Base-by-base conservation (phyloP, 2,329 filamentous ascomycete species). In the Incumbomyces delicatus region DNA sequence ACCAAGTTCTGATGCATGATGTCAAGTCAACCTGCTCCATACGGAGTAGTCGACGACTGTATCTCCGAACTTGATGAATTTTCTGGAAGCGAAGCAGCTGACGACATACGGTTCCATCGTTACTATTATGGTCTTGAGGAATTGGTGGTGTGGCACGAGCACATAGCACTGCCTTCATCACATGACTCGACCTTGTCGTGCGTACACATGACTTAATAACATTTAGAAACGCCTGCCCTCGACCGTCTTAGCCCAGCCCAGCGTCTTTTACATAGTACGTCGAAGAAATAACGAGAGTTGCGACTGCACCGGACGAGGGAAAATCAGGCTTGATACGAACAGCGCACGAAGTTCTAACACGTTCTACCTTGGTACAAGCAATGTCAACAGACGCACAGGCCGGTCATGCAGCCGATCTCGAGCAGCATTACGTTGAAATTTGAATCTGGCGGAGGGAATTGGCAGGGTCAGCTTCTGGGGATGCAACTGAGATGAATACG, bases 381-480 rank as follows among this genome's bases (percentile, higher is more conserved):
- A 27, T 8, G 5, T 27, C 22, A 27, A 27, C 22, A 27, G 22
- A 27, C 22, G 22, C 5, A 27, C 5, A 5, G 22, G 22, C 22
- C 8, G 22, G 22, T 4, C 22, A 8, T 27, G 22, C 5, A 27
- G 22, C 8, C 8, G 22, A 27, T 27, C n/a, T n/a, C 22, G 8
- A 27, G 22, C 22, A 27, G 22, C 22, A 27, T 27, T 27, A 27
- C 22, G 22, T 27, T 40, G 11, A 13, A 40, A 27, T 18, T 29
- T 18, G 13, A 29, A 13, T 8, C 20, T 14, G 55, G 51, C 42
- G 55, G 48, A 48, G 52, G 55, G 55, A 37, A 41, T 45, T 57
- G 55, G 53, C 37, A 56, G 50, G 55, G 55, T 50, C 51, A n/a
- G 55, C 52, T 51, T 55, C 52, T 48, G 53, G 51, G 52, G 54